Conservation (phyloP, 768 basidiomycete genomes). For the Rhodotorula graminis region DNA sequence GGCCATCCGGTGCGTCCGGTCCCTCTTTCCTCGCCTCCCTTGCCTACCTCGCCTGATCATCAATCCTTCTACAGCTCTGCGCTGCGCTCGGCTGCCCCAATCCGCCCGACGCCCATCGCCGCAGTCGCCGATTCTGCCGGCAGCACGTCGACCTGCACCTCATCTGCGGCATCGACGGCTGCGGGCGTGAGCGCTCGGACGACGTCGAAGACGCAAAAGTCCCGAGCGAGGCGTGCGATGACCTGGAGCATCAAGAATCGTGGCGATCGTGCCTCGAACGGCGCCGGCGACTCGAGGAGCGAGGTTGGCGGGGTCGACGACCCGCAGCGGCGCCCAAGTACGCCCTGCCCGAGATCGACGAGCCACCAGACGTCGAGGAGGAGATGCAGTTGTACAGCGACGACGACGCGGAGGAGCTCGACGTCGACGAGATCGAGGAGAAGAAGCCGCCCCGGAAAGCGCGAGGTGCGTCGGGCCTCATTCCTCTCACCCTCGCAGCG, state of each 20-base stretch:
- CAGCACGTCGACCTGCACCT: background rate
- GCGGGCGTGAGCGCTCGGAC: background rate
- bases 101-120: slow-evolving; percentile 11
- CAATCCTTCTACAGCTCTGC: slow-evolving; percentile 28
- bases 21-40: too few species aligned
- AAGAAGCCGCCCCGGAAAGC: background rate
- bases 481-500: too few species aligned
- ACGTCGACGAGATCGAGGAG: background rate
- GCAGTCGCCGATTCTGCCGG: slow-evolving; percentile 12
- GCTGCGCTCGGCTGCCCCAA: slow-evolving; percentile 21
- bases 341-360: background rate
- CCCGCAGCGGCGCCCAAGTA: background rate
- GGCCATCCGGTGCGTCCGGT: slow-evolving; percentile 13
- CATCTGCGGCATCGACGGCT: slow-evolving; percentile 18
- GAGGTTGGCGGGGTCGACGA: background rate
- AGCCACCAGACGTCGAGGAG: background rate
- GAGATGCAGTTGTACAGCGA: background rate
- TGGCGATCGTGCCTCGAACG: background rate
- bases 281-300: background rate
- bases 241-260: background rate
- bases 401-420: background rate
- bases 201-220: background rate
- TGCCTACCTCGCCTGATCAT: too few species aligned
- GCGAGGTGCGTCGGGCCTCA: background rate
- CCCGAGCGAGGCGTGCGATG: slow-evolving; percentile 16